phyloP scores from a whole-genome alignment of 495 filamentous ascomycete species.

The Penicillium paxilli region DNA sequence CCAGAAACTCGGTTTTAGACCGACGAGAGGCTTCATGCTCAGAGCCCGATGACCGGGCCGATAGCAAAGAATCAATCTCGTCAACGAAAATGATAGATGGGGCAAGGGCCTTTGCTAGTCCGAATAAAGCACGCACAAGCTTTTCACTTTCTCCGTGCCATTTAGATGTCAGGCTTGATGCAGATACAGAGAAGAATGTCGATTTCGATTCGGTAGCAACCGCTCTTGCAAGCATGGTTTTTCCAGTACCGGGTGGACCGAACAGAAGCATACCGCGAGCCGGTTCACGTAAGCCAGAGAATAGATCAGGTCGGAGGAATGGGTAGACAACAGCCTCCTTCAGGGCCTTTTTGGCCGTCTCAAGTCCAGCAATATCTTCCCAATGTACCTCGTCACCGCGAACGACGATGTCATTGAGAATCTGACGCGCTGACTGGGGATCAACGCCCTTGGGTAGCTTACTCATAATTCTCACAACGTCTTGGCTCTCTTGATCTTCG shows the following conservation, averaged over 20 bases:
- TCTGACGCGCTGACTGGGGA: conserved; percentile 77
- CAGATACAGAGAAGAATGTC: conserved; percentile 96
- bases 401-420: conserved; percentile 94
- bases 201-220: conserved; percentile 94
- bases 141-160: conserved; percentile 97
- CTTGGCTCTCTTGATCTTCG: conserved; percentile 42
- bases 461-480: conserved; percentile 63
- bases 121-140: conserved; percentile 90
- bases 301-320: conserved; percentile 92
- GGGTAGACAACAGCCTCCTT: conserved; percentile 98
- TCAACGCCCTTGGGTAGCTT: conserved; percentile 81
- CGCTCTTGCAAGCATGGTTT: conserved; percentile 96
- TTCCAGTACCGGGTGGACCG: conserved; percentile 93
- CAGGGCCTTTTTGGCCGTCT: conserved; percentile 85
- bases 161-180: conserved; percentile 91
- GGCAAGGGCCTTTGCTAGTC: conserved; percentile 83
- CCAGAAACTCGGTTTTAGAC: conserved; percentile 97
- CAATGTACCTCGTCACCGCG: conserved; percentile 94
- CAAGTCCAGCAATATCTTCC: conserved; percentile 90
- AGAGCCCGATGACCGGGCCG: conserved; percentile 74
- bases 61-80: conserved; percentile 95
- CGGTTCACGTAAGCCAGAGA: conserved; percentile 92
- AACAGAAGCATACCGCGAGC: conserved; percentile 96
- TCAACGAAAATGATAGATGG: conserved; percentile 99
- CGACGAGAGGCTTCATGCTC: conserved; percentile 92